A percentile compares a stretch with the other conserved stretches of the same genome.
Evolutionary conservation across 805 yeast genomes (phyloP).

Genomic region (Lachancea fermentati): DNA sequence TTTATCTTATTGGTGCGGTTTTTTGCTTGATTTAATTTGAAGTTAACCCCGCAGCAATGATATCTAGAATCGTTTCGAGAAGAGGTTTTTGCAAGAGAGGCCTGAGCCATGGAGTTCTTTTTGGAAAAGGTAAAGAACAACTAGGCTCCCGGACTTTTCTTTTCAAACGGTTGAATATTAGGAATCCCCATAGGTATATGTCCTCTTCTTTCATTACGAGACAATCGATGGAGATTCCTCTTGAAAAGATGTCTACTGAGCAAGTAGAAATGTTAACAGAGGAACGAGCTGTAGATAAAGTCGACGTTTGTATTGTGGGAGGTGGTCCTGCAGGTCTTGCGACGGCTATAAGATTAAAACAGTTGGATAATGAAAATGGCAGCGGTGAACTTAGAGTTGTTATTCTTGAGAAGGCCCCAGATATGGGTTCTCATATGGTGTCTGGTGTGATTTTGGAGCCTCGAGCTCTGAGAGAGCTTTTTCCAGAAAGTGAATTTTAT

Average conservation of each 20-base stretch:
- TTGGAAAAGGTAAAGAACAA: neutral
- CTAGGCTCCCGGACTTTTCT: too few species aligned
- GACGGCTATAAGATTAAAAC: slow-evolving; percentile 85
- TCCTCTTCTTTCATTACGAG: neutral
- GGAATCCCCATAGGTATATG: too few species aligned
- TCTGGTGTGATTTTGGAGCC: slow-evolving; percentile 97
- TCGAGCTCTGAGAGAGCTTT: slow-evolving; percentile 74
- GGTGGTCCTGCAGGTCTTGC: slow-evolving; percentile 98
- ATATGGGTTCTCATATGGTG: slow-evolving; percentile 86
- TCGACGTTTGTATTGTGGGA: slow-evolving; percentile 93
- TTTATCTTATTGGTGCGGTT: too few species aligned
- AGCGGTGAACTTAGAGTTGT: slow-evolving; percentile 73
- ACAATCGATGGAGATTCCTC: slow-evolving; percentile 24
- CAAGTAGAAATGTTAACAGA: slow-evolving; percentile 44
- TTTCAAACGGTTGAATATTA: too few species aligned
- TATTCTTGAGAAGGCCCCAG: slow-evolving; percentile 87
- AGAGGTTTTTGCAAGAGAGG: neutral
- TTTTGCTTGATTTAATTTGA: too few species aligned
- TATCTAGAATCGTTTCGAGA: neutral
- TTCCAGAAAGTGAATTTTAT: slow-evolving; percentile 57
- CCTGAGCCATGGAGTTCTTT: neutral
- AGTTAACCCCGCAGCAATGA: too few species aligned
- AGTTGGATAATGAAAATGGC: slow-evolving; percentile 62
- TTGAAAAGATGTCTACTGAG: slow-evolving; percentile 35
- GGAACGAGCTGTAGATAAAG: slow-evolving; percentile 77